phyloP scores from a whole-genome alignment of 257 asterid genomes.

The Plantago elongata region DNA sequence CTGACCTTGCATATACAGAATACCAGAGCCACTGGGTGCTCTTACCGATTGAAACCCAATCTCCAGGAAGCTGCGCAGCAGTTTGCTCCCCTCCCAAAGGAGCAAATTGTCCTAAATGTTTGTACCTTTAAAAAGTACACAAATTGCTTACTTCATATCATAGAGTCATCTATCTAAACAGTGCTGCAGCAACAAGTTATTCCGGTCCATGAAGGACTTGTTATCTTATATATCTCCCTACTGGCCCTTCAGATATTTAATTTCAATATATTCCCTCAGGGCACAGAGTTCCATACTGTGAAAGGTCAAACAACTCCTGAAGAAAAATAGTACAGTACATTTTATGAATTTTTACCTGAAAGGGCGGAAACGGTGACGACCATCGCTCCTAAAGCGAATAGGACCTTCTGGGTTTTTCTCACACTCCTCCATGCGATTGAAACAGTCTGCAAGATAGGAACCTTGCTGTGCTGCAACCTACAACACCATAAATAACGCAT shows the following conservation, averaged over 20 bases:
- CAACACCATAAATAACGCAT: slow-evolving; percentile 22
- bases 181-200: neutral
- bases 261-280: neutral
- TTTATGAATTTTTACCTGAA: slow-evolving; percentile 51
- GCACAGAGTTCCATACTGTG: neutral
- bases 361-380: slow-evolving; percentile 90
- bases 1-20: slow-evolving; percentile 88
- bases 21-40: slow-evolving; percentile 99
- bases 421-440: slow-evolving; percentile 86
- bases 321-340: neutral
- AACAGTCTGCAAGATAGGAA: slow-evolving; percentile 82
- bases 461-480: slow-evolving; percentile 99
- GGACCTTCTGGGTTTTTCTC: slow-evolving; percentile 94
- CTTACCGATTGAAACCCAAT: slow-evolving; percentile 93
- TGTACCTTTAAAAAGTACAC: slow-evolving; percentile 50
- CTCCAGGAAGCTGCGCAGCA: slow-evolving; percentile 98
- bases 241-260: neutral
- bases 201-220: neutral
- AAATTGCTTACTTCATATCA: slow-evolving; percentile 7
- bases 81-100: slow-evolving; percentile 98
- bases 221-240: neutral
- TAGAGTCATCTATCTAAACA: neutral
- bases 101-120: slow-evolving; percentile 95
- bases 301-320: neutral
- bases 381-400: slow-evolving; percentile 88